Base-by-base conservation (phyloP, 1,284 basidiomycete species). In the Rhizoctonia solani region DNA sequence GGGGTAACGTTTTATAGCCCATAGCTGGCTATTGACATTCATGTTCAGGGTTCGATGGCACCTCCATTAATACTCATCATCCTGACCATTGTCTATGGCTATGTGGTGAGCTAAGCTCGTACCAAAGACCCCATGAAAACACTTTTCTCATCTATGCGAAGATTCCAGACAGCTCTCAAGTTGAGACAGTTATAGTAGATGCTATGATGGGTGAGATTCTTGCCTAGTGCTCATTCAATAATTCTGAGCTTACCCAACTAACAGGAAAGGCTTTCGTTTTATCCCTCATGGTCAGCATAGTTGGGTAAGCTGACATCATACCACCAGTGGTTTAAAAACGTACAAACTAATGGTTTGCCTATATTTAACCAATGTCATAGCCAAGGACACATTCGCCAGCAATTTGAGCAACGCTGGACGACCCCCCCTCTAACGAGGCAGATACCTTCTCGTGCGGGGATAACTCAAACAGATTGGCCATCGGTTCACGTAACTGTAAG, bases 51-150 rank as follows among this genome's bases (percentile, higher is more conserved):
- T 14, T 63, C 59, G 6, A 49, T 49, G 9, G 19, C 49, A 25
- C 59, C 59, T 63, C 59, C 59, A n/a, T 25, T 63, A 11, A 3
- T 53, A 2, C 21, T 63, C 1, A 63, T 30, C 34, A 19, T 19
- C 21, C n/a, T 53, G 9, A 30, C 37, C 4, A 52, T 63, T 2
- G 14, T 63, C 14, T n/a, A 63, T 16, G 23, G 30, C n/a, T 53
- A 39, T 21, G 19, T 63, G 1, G 59, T 53, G 44, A 2, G 49
- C 32, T 42, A 39, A 39, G 8, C 16, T 39, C 8, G 16, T 39
- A 39, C 16, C 8, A 8, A 39, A 8, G 16, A 8, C 37, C 8
- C 37, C 16, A 16, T 16, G 8, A 39, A 39, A 16, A 8, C 37
- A 39, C 37, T 39, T 8, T 8, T 16, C 37, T 8, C 37, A 16